Percentiles rank a stretch among this genome's conserved stretches.
Evolutionary conservation across 1,139 yeast species (phyloP).

Genomic region (Geotrichum restrictum): DNA sequence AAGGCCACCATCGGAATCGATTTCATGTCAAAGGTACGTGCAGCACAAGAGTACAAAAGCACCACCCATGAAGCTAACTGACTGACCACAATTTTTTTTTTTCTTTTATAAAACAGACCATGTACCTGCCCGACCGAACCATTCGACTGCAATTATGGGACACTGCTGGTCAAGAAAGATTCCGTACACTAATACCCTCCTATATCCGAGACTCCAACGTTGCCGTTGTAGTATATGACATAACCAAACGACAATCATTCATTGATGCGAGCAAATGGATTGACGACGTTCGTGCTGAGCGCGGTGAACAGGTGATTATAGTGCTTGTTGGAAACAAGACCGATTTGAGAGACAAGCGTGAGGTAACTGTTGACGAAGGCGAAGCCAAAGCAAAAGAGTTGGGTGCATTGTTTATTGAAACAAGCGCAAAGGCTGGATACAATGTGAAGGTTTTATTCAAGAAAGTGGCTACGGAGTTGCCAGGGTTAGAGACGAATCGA

Average conservation of each 20-base stretch:
- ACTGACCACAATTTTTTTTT: not conserved
- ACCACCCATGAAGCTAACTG: not conserved
- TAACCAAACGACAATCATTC: slow-evolving; percentile 74
- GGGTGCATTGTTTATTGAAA: slow-evolving; percentile 82
- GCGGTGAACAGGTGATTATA: slow-evolving; percentile 65
- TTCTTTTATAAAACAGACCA: slow-evolving; percentile 42
- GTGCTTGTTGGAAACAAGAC: slow-evolving; percentile 80
- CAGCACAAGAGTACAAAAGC: no score
- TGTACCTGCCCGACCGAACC: slow-evolving; percentile 73
- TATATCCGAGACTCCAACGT: slow-evolving; percentile 96
- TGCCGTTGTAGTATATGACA: slow-evolving; percentile 92
- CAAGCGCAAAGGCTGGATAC: slow-evolving; percentile 92
- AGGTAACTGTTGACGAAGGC: slow-evolving; percentile 77
- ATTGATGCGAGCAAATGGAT: slow-evolving; percentile 73
- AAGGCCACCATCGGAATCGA: slow-evolving; percentile 95
- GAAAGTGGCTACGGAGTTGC: slow-evolving; percentile 84
- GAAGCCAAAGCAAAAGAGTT: slow-evolving; percentile 71
- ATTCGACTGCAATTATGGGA: slow-evolving; percentile 85
- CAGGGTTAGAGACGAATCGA: slow-evolving; percentile 42
- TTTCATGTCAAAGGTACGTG: slow-evolving; percentile 64
- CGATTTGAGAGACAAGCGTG: slow-evolving; percentile 62
- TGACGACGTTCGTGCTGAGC: slow-evolving; percentile 75
- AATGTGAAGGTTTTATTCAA: slow-evolving; percentile 86
- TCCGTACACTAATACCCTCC: slow-evolving; percentile 88
- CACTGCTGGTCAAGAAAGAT: slow-evolving; percentile 97